These are phyloP conservation scores for Spizellomyces punctatus DNA, from an alignment of 192 early-diverging fungal genomes.

Conservation along the genomic window DNA sequence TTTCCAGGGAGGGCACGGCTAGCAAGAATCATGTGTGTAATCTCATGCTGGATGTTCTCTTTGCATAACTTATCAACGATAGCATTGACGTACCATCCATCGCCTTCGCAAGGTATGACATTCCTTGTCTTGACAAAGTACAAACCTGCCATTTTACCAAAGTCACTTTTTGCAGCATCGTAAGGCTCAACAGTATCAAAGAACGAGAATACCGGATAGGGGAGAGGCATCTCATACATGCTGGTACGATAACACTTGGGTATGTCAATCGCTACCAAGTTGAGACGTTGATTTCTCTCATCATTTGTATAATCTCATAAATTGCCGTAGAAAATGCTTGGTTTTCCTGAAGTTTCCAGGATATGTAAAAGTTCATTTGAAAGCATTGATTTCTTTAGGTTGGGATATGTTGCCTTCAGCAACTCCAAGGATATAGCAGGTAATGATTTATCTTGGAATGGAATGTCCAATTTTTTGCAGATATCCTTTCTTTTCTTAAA, in stretches of 20 bases:
- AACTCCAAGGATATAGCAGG: neutral
- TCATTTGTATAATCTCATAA: slow-evolving; percentile 14
- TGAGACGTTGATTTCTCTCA: neutral
- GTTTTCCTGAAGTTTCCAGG: slow-evolving; percentile 5
- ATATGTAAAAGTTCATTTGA: slow-evolving; percentile 1
- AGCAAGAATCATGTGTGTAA: slow-evolving; percentile 20
- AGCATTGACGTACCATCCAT: slow-evolving; percentile 17
- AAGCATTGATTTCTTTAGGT: slow-evolving; percentile 12
- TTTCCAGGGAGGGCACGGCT: neutral
- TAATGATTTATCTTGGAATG: slow-evolving; percentile 1
- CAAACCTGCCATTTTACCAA: slow-evolving; percentile 16
- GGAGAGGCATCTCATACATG: slow-evolving; percentile 5
- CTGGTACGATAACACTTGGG: slow-evolving; percentile 14
- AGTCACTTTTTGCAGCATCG: slow-evolving; percentile 3
- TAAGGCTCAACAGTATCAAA: slow-evolving; percentile 9
- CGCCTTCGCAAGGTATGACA: slow-evolving; percentile 13
- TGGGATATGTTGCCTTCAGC: neutral
- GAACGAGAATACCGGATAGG: slow-evolving; percentile 12
- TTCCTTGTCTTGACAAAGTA: slow-evolving; percentile 23
- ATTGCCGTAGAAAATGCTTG: slow-evolving; percentile 17
- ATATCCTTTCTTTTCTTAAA: neutral
- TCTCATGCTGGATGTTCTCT: slow-evolving; percentile 12
- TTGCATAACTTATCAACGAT: neutral
- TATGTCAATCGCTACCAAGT: slow-evolving; percentile 5
- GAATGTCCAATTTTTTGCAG: slow-evolving; percentile 11